These are phyloP conservation scores for Acanthamoeba castellanii DNA, from an alignment of 208 protist genomes.

Conservation along the genomic window DNA sequence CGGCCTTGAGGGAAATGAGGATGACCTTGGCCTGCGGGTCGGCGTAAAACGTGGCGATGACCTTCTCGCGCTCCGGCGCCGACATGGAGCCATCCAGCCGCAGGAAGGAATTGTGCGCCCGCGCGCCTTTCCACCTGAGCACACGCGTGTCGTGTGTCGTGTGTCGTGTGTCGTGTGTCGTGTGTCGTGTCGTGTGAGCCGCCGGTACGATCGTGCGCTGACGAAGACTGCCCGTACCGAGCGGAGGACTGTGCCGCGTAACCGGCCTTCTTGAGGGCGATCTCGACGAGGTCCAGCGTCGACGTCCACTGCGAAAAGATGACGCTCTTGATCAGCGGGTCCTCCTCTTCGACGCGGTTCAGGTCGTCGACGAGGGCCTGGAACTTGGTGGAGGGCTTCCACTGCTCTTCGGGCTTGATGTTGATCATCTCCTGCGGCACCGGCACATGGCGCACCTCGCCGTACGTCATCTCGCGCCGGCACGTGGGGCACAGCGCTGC, in stretches of 20 bases:
- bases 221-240: not conserved
- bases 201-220: not conserved
- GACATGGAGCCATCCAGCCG: slow-evolving; percentile 85
- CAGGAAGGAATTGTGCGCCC: not conserved
- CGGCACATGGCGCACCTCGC: not conserved
- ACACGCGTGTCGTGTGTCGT: no score
- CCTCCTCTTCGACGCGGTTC: not conserved
- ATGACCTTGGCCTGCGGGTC: slow-evolving; percentile 57
- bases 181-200: not conserved
- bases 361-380: slow-evolving; percentile 83
- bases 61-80: slow-evolving; percentile 70
- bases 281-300: slow-evolving; percentile 84
- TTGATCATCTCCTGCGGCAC: slow-evolving; percentile 6
- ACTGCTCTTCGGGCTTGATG: not conserved
- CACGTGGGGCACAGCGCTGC: not conserved
- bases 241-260: slow-evolving; percentile 78
- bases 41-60: slow-evolving; percentile 79
- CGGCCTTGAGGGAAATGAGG: slow-evolving; percentile 83
- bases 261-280: slow-evolving; percentile 64
- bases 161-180: no score
- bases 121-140: not conserved
- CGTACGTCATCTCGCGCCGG: not conserved
- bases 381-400: not conserved
- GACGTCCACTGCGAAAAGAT: slow-evolving; percentile 89
- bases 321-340: slow-evolving; percentile 83